Base-by-base conservation (phyloP, 345 rosid genomes). In the Salix arbutifolia region DNA sequence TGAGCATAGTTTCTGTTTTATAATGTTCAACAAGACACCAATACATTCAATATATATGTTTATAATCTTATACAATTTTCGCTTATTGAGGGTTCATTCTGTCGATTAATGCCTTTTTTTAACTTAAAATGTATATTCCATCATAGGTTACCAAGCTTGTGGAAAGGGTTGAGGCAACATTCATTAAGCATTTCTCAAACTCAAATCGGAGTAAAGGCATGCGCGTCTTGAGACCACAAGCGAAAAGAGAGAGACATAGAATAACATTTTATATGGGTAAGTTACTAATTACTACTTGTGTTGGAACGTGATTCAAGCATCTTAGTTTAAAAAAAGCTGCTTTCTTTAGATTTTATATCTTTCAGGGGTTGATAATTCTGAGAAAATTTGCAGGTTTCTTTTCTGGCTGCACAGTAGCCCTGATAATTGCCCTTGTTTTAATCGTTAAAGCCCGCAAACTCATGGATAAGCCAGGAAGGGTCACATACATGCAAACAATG, bases 121-220 rank as follows among this genome's bases (percentile, higher is more conserved):
- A 48, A 46, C 46, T n/a, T 56, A 25, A 25, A 56, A n/a, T n/a
- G 23, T 56, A 21, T 11, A 33, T 21, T 28, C 19, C 3, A 14
- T 14, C 48, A 65, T 76, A 91, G 92, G 83, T 87, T 62, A 70
- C 74, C 53, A 88, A 69, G 85, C 88, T 90, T 8, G 82, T 90
- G 91, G 97, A 88, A 69, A 84, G 91, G 13, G 93, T 87, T 70
- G 97, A 92, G 81, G 83, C 80, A 18, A 86, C 91, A 48, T 90
- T 90, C 82, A 67, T 89, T 5, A 92, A 92, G 83, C 92, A 92
- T 75, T 92, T 90, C 64, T 66, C 90, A 17, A 92, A 90, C 62
- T 80, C 86, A 18, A 90, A 92, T 74, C 85, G 88, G 23, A 50
- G 80, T 21, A 87, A 90, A 78, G 97, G 90, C 46, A 89, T 90